phyloP scores from a whole-genome alignment of 1,284 basidiomycete species.

The Cryptococcus sp. region DNA sequence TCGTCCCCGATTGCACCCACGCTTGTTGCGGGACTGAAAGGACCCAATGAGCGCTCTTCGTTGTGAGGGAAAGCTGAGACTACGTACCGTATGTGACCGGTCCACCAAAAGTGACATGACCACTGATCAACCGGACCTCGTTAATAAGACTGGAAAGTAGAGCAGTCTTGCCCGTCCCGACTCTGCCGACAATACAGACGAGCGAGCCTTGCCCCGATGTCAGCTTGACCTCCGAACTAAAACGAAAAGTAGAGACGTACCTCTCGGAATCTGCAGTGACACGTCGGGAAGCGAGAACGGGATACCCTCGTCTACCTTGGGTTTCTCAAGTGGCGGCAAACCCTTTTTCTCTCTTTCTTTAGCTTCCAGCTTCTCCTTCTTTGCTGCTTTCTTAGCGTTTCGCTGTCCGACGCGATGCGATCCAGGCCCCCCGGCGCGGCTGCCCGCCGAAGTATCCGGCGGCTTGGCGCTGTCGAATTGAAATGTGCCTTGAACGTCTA shows the following conservation, averaged over 20 bases:
- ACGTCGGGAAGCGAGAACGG: slow-evolving; percentile 64
- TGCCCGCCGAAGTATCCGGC: slow-evolving; percentile 10
- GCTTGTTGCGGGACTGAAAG: slow-evolving; percentile 62
- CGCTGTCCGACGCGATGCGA: no score
- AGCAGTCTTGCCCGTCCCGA: slow-evolving; percentile 54
- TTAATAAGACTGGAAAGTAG: slow-evolving; percentile 69
- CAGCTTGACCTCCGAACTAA: not conserved
- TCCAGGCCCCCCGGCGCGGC: not conserved
- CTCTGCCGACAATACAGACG: slow-evolving; percentile 39
- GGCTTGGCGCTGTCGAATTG: slow-evolving; percentile 64
- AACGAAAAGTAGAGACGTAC: slow-evolving; percentile 8
- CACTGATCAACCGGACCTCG: slow-evolving; percentile 69
- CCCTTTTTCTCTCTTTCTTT: slow-evolving; percentile 7
- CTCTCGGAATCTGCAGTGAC: slow-evolving; percentile 61
- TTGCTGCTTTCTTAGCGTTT: slow-evolving; percentile 2
- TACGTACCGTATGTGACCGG: slow-evolving; percentile 62
- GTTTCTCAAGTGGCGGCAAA: slow-evolving; percentile 6
- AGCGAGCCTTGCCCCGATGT: slow-evolving; percentile 20
- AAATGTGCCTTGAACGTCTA: slow-evolving; percentile 66
- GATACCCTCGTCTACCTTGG: slow-evolving; percentile 15
- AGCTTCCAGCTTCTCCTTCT: slow-evolving; percentile 19
- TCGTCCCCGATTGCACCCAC: slow-evolving; percentile 71
- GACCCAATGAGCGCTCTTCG: not conserved
- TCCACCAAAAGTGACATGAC: slow-evolving; percentile 64
- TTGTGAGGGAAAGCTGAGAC: not conserved